Evolutionary conservation across 495 filamentous ascomycete species (phyloP).

Genomic region (Penicillium cataractarum): DNA sequence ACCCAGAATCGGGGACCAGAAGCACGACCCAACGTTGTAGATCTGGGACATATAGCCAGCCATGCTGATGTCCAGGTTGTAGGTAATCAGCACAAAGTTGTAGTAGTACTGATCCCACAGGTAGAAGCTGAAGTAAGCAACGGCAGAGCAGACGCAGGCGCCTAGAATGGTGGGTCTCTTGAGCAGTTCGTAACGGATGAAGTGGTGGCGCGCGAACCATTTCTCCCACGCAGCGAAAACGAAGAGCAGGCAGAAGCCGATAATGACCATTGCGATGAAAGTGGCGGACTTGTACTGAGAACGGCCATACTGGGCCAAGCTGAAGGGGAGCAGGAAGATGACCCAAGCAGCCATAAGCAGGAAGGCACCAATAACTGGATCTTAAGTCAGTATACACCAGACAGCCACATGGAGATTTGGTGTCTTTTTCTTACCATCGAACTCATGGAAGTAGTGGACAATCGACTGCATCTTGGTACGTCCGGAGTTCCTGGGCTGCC

Average conservation of each 20-base stretch:
- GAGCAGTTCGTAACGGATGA: constrained; percentile 64
- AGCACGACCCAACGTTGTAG: constrained; percentile 71
- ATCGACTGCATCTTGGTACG: constrained; percentile 53
- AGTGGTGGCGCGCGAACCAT: constrained; percentile 57
- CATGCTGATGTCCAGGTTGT: constrained; percentile 56
- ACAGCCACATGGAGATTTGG: constrained; percentile 1
- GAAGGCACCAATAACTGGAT: constrained; percentile 56
- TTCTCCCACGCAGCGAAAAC: constrained; percentile 64
- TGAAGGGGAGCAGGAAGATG: constrained; percentile 68
- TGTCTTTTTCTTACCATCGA: constrained; percentile 52
- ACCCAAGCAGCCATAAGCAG: constrained; percentile 62
- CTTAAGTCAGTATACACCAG: not conserved
- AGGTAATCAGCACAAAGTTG: constrained; percentile 75
- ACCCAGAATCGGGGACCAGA: constrained; percentile 64
- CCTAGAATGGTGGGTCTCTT: constrained; percentile 67
- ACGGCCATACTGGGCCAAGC: constrained; percentile 49
- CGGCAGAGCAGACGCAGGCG: constrained; percentile 57
- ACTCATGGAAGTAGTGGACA: constrained; percentile 60
- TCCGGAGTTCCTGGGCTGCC: constrained; percentile 38
- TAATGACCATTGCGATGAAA: constrained; percentile 59
- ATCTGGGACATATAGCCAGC: constrained; percentile 68
- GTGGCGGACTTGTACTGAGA: constrained; percentile 53
- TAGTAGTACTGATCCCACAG: constrained; percentile 70
- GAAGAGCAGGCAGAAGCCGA: constrained; percentile 58
- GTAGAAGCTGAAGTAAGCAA: constrained; percentile 65